Evolutionary conservation across 2,329 filamentous ascomycete species (phyloP).

Genomic region (Botryotinia globosa): DNA sequence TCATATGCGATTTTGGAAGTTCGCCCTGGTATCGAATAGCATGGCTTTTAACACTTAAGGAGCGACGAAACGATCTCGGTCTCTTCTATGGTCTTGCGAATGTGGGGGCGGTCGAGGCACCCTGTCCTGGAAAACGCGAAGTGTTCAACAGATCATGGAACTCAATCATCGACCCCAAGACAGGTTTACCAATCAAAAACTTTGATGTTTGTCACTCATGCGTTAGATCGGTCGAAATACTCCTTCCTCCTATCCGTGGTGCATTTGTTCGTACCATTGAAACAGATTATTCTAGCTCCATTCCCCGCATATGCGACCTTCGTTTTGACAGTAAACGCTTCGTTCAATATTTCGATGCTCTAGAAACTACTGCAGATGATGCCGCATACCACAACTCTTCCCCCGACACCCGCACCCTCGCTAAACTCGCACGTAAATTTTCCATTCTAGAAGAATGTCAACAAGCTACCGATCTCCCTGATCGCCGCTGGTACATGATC

Average conservation of each 20-base stretch:
- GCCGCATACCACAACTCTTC: slow-evolving; percentile 40
- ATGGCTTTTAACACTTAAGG: slow-evolving; percentile 75
- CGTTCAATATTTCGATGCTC: slow-evolving; percentile 56
- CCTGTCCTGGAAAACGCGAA: slow-evolving; percentile 56
- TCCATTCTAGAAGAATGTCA: slow-evolving; percentile 33
- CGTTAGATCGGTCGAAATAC: slow-evolving; percentile 64
- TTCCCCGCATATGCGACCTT: slow-evolving; percentile 64
- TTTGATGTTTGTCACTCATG: slow-evolving; percentile 78
- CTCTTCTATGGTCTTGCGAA: slow-evolving; percentile 68
- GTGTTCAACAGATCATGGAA: slow-evolving; percentile 65
- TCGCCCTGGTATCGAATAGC: slow-evolving; percentile 80
- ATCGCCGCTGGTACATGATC: slow-evolving; percentile 74
- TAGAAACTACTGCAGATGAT: slow-evolving; percentile 56
- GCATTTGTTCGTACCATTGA: slow-evolving; percentile 52
- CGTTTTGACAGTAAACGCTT: slow-evolving; percentile 58
- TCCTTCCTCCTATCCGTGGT: slow-evolving; percentile 70
- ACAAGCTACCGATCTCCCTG: slow-evolving; percentile 50
- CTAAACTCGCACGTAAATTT: slow-evolving; percentile 29
- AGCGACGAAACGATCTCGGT: slow-evolving; percentile 61
- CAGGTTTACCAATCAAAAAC: slow-evolving; percentile 59
- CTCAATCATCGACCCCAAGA: slow-evolving; percentile 67
- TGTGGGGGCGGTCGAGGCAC: slow-evolving; percentile 54
- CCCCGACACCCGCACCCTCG: slow-evolving; percentile 35
- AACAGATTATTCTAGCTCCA: slow-evolving; percentile 42
- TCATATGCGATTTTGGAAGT: slow-evolving; percentile 75